These are phyloP conservation scores for Avena insularis DNA, from an alignment of 176 grass and related monocot species.

Conservation along the genomic window DNA sequence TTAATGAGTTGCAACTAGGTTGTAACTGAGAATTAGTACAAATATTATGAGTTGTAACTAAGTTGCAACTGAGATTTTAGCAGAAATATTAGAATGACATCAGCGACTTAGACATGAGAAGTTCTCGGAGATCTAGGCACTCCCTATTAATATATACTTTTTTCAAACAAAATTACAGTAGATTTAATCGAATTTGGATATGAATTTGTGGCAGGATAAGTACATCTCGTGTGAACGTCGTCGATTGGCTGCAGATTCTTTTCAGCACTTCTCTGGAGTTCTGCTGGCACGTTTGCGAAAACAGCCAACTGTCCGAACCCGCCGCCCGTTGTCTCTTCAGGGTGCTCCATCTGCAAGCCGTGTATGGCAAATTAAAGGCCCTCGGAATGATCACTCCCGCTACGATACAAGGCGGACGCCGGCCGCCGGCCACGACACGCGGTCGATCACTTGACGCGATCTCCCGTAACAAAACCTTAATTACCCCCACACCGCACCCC, in stretches of 20 bases:
- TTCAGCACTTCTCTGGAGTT: background rate
- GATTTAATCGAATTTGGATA: background rate
- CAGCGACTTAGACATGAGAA: too few species aligned
- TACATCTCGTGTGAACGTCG: background rate
- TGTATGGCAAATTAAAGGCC: background rate
- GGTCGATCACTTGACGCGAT: constrained; percentile 27
- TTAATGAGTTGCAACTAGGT: too few species aligned
- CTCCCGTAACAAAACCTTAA: background rate
- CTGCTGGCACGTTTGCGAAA: background rate
- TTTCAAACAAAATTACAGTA: too few species aligned
- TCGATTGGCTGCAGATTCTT: background rate
- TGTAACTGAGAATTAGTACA: too few species aligned
- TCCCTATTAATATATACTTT: too few species aligned
- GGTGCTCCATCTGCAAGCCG: constrained; percentile 6
- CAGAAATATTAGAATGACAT: too few species aligned
- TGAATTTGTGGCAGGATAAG: background rate
- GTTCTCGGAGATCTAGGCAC: too few species aligned
- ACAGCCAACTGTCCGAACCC: background rate
- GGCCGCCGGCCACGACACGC: constrained; percentile 35
- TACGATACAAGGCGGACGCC: constrained; percentile 29
- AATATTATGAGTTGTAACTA: too few species aligned
- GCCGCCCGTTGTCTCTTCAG: constrained; percentile 9
- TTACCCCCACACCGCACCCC: background rate
- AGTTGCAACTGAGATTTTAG: too few species aligned
- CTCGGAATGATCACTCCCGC: constrained; percentile 34